Percentiles rank a stretch among this genome's conserved stretches.
Conservation (phyloP, 2,329 filamentous ascomycete species). For the Fusarium nygamai region DNA sequence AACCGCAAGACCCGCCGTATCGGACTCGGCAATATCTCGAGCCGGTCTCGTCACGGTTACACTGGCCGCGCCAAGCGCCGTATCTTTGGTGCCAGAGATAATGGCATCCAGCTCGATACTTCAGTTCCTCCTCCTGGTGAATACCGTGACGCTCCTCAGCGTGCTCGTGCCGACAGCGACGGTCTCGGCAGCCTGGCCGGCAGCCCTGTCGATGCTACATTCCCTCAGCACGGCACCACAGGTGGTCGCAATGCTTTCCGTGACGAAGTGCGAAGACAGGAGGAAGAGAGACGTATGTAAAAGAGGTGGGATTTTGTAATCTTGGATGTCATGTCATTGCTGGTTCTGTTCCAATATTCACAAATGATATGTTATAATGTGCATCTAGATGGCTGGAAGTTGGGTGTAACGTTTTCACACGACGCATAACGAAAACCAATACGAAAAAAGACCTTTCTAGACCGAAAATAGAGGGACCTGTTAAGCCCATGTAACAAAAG, state of each 20-base stretch:
- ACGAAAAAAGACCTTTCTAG: slow-evolving; percentile 34
- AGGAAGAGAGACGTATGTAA: slow-evolving; percentile 49
- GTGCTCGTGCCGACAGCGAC: slow-evolving; percentile 55
- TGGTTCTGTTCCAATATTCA: slow-evolving; percentile 5
- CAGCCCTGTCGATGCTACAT: slow-evolving; percentile 56
- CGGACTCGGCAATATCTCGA: slow-evolving; percentile 62
- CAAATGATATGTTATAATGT: slow-evolving; percentile 20
- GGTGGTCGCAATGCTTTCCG: slow-evolving; percentile 57
- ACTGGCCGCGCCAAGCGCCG: slow-evolving; percentile 52
- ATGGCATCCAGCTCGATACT: slow-evolving; percentile 59
- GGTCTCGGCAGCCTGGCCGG: slow-evolving; percentile 60
- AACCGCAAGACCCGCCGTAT: slow-evolving; percentile 63
- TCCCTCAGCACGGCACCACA: slow-evolving; percentile 50
- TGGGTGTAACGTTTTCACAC: slow-evolving; percentile 36
- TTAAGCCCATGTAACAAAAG: neutral
- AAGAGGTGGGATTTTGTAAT: neutral
- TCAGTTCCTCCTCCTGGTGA: slow-evolving; percentile 42
- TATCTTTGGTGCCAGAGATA: slow-evolving; percentile 49
- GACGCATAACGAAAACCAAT: slow-evolving; percentile 40
- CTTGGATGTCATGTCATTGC: neutral
- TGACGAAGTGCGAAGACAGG: slow-evolving; percentile 61
- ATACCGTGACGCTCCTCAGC: slow-evolving; percentile 50
- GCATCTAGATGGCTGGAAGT: slow-evolving; percentile 12
- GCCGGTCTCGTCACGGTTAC: slow-evolving; percentile 57
- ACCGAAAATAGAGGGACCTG: neutral